Conservation (phyloP, 441 rosid genomes). For the Populus tomentosa region DNA sequence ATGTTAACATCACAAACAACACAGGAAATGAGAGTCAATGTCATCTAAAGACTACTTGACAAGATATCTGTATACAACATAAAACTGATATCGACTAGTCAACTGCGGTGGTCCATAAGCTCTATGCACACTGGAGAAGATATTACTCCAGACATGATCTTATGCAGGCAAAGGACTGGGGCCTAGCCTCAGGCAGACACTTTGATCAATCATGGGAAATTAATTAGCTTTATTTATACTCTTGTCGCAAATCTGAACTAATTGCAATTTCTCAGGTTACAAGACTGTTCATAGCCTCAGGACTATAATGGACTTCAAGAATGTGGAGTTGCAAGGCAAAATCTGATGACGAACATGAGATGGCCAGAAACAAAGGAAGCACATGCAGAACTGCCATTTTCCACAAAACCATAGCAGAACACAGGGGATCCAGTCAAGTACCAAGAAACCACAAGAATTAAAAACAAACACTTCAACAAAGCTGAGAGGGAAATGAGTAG, state of each 20-base stretch:
- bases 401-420: conserved; percentile 10
- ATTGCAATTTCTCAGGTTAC: neutral
- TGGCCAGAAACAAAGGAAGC: neutral
- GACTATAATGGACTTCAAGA: neutral
- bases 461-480: conserved; percentile 7
- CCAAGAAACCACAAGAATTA: neutral
- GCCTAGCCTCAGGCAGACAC: neutral
- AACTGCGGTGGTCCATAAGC: conserved; percentile 14
- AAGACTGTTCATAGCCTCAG: no score
- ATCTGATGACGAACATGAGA: neutral
- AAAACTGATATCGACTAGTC: conserved; percentile 2
- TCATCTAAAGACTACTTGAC: neutral
- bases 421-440: conserved; percentile 1
- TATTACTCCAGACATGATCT: conserved; percentile 12
- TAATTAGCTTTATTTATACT: neutral
- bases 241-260: neutral
- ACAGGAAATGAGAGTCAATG: neutral
- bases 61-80: neutral
- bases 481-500: conserved; percentile 18
- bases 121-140: neutral
- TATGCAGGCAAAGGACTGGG: conserved; percentile 1
- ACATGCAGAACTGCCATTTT: conserved; percentile 14
- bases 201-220: conserved; percentile 10
- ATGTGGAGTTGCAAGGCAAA: neutral
- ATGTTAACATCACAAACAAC: neutral